Evolutionary conservation across 768 basidiomycete genomes (phyloP), one percentile per base, ranked within the genome.

Genomic region (Amanita pallidorosea): DNA sequence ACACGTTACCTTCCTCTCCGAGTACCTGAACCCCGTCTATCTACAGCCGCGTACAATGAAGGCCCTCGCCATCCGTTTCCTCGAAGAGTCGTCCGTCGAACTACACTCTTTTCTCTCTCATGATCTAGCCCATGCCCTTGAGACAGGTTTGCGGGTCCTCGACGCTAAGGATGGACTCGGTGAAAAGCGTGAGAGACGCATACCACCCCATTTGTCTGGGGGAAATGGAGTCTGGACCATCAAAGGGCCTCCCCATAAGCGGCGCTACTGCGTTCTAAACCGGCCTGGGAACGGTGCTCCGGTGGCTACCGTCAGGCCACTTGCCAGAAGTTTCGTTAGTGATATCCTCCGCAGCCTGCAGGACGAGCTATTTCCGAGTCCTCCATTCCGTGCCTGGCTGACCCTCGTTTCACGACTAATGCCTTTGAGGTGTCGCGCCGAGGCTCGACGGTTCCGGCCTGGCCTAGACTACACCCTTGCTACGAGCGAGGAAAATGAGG

Each of bases 391-490:
- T 47, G 81, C 87, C n/a, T 97, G 93, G 93, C 67, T 96, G 35
- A 73, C 79, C 15, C 71, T 78, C 46, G 79, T 95, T 41, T 82
- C 84, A 41, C 70, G 73, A 29, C 60, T 95, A 53, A 70, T 93
- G 50, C 87, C 90, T 18, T 65, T 88, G 60, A 73, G 80, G 37
- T 79, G 86, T 65, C 64, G 75, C 11, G 77, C 80, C n/a, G 85
- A 91, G 67, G 90, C 89, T 44, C 72, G 95, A 58, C 71, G 95
- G 49, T 94, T 97, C 66, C 71, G 94, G 53, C 90, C 92, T 1
- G 95, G 93, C 1, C 69, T 97, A 57, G 95, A 96, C 64, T 98
- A 97, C 63, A 94, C 93, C 38, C 79, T 98, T 2, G 95, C 95
- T 46, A 87, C 88, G 58, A 85, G 85, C 58, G 85, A 91, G 58